phyloP scores from a whole-genome alignment of 2,329 filamentous ascomycete genomes.

The Apiospora saccharicola region DNA sequence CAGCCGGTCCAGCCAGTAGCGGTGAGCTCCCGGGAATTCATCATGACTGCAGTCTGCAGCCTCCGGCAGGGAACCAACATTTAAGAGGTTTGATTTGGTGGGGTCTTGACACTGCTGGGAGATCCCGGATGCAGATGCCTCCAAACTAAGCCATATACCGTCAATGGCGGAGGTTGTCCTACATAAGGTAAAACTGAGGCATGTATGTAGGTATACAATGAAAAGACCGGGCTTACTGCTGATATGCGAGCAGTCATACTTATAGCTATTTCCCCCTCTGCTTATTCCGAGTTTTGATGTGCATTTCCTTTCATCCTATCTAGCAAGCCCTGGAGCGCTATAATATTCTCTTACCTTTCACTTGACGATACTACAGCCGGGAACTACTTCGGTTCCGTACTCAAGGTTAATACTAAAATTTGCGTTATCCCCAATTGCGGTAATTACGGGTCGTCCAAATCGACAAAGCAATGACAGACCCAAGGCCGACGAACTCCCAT shows the following conservation, averaged over 20 bases:
- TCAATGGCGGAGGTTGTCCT: not conserved
- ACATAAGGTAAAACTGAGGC: not conserved
- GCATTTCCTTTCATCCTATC: not conserved
- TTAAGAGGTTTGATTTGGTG: not conserved
- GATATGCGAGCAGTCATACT: not conserved
- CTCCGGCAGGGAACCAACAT: not conserved
- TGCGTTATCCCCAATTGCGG: not conserved
- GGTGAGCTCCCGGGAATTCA: not conserved
- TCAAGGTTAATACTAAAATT: not conserved
- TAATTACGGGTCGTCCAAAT: not conserved
- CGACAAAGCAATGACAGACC: slow-evolving; percentile 32
- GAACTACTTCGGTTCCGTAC: not conserved
- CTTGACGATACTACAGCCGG: not conserved
- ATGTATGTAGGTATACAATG: not conserved
- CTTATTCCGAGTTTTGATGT: not conserved
- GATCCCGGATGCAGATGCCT: not conserved
- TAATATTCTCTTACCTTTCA: not conserved
- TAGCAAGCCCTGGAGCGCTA: not conserved
- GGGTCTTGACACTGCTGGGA: not conserved
- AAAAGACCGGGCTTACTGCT: not conserved
- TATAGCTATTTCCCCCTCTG: not conserved
- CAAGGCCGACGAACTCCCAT: slow-evolving; percentile 35
- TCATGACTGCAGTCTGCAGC: slow-evolving; percentile 5
- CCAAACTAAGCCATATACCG: slow-evolving; percentile 14
- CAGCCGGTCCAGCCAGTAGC: slow-evolving; percentile 6